These are phyloP conservation scores for Solidago caesia DNA, from an alignment of 129 eudicot species.

Conservation along the genomic window DNA sequence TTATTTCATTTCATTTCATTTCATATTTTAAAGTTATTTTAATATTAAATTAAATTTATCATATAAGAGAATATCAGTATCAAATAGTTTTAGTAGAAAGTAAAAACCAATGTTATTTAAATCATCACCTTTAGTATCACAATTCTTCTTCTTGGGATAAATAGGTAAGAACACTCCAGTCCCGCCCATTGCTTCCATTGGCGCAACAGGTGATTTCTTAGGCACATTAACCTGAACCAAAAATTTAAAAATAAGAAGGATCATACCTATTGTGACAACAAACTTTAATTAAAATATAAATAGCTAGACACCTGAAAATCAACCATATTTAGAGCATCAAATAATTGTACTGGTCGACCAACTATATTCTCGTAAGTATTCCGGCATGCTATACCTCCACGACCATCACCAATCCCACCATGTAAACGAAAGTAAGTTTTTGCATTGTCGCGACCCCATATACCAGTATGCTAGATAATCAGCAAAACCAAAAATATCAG, in stretches of 20 bases:
- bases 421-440: constrained; percentile 31
- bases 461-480: not conserved
- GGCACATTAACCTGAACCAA: constrained; percentile 4
- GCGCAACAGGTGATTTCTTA: not conserved
- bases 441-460: constrained; percentile 1
- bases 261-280: no score
- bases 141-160: constrained; percentile 9
- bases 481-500: not conserved
- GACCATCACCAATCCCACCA: constrained; percentile 34
- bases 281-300: not conserved
- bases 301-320: constrained; percentile 6
- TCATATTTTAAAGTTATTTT: no score
- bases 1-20: no score
- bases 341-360: constrained; percentile 24
- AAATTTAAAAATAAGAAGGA: not conserved
- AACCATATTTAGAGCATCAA: constrained; percentile 10
- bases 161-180: constrained; percentile 33
- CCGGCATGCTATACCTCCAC: constrained; percentile 8
- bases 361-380: not conserved
- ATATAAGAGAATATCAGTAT: not conserved
- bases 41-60: not conserved
- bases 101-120: not conserved
- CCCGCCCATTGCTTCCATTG: constrained; percentile 20
- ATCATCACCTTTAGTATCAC: constrained; percentile 17
- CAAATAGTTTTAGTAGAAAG: not conserved